Percentiles rank a stretch among this genome's conserved stretches.
phyloP scores from a whole-genome alignment of 2,329 filamentous ascomycete species.

The Bipolaris bicolor region DNA sequence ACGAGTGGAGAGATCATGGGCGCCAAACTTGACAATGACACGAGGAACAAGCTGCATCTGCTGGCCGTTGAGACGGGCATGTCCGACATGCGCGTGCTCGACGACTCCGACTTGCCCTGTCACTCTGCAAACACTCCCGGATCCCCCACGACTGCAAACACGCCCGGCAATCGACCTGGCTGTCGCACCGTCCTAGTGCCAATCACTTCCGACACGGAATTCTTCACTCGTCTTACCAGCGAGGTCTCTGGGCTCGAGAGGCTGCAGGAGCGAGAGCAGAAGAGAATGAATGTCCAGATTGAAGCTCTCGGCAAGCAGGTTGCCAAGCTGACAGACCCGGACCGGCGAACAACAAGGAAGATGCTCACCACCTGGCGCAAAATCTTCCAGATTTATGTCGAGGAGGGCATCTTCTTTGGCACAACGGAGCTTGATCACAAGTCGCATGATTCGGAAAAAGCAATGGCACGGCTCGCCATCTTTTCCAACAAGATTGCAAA shows the following conservation, averaged over 20 bases:
- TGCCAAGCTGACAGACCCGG: slow-evolving; percentile 67
- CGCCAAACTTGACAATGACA: slow-evolving; percentile 69
- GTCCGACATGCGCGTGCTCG: slow-evolving; percentile 45
- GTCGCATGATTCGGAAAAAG: slow-evolving; percentile 67
- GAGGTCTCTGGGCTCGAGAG: slow-evolving; percentile 73
- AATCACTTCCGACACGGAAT: slow-evolving; percentile 76
- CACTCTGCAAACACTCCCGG: slow-evolving; percentile 5
- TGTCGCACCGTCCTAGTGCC: slow-evolving; percentile 71
- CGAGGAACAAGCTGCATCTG: slow-evolving; percentile 67
- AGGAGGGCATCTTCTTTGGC: slow-evolving; percentile 82
- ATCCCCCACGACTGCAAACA: neutral
- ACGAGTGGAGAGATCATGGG: slow-evolving; percentile 71
- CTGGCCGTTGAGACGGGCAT: slow-evolving; percentile 60
- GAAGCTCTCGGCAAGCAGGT: slow-evolving; percentile 68
- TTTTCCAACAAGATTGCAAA: slow-evolving; percentile 73
- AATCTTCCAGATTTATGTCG: slow-evolving; percentile 81
- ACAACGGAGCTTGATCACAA: slow-evolving; percentile 74
- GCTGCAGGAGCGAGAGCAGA: slow-evolving; percentile 70
- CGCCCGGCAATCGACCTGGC: slow-evolving; percentile 20
- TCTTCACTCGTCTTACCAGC: slow-evolving; percentile 76
- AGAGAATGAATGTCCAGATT: slow-evolving; percentile 68
- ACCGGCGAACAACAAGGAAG: slow-evolving; percentile 63
- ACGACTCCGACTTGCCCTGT: slow-evolving; percentile 32
- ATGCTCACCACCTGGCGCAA: slow-evolving; percentile 79
- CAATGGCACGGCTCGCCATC: slow-evolving; percentile 70